phyloP scores from a whole-genome alignment of 169 alveolate species.

The Plasmodium coatneyi region DNA sequence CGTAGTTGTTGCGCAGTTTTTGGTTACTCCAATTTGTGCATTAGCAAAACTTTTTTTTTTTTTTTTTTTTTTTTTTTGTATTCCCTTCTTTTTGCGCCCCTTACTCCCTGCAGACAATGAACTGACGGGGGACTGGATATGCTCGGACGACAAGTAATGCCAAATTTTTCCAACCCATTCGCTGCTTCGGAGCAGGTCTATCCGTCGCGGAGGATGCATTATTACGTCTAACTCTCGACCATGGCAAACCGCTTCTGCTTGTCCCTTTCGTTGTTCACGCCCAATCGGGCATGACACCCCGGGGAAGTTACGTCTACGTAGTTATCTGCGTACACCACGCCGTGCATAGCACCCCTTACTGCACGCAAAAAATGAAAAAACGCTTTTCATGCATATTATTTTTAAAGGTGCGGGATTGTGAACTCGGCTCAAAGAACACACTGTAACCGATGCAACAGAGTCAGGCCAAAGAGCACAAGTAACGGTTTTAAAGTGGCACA shows the following conservation, averaged over 20 bases:
- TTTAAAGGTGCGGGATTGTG: slow-evolving; percentile 82
- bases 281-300: background rate
- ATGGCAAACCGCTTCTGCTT: background rate
- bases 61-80: background rate
- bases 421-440: slow-evolving; percentile 85
- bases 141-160: slow-evolving; percentile 71
- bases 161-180: background rate
- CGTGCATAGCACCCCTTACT: background rate
- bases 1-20: background rate
- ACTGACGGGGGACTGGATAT: slow-evolving; percentile 63
- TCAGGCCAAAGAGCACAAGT: slow-evolving; percentile 77
- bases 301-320: background rate
- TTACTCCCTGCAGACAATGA: slow-evolving; percentile 20
- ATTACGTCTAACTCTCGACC: background rate
- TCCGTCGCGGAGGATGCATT: background rate
- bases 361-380: slow-evolving; percentile 3
- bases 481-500: background rate
- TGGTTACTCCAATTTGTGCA: background rate
- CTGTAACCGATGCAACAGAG: slow-evolving; percentile 85
- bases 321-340: background rate
- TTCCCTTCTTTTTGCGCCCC: background rate
- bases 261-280: background rate
- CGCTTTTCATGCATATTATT: slow-evolving; percentile 7
- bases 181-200: background rate
- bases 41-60: background rate